phyloP scores from a whole-genome alignment of 2,329 filamentous ascomycete species.

The Cladosporium sp. region DNA sequence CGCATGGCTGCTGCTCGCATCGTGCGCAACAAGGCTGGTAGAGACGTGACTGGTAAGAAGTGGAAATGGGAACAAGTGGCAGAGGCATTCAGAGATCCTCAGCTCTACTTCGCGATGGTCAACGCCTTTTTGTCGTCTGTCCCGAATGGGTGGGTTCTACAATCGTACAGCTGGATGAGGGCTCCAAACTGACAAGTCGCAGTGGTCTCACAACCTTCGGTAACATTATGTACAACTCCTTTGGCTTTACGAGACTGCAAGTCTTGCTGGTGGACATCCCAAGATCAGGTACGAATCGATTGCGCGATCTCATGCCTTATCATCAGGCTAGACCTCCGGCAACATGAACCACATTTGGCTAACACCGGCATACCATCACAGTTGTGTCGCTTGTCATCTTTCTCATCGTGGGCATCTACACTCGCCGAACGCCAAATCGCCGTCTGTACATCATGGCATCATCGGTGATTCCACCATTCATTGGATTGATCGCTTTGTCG shows the following conservation, averaged over 20 bases:
- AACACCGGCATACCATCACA: constrained; percentile 4
- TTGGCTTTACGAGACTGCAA: constrained; percentile 29
- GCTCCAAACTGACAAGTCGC: not conserved
- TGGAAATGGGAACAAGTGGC: constrained; percentile 27
- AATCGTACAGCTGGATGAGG: not conserved
- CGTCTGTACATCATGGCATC: constrained; percentile 34
- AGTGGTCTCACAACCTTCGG: constrained; percentile 25
- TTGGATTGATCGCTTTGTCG: constrained; percentile 33
- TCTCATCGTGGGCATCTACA: constrained; percentile 30
- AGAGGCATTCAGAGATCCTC: constrained; percentile 27
- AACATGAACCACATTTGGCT: not conserved
- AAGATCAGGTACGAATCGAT: constrained; percentile 18
- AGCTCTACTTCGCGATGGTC: constrained; percentile 26
- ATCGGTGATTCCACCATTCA: constrained; percentile 30
- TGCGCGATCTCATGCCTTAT: not conserved
- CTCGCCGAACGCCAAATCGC: constrained; percentile 25
- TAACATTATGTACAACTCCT: constrained; percentile 23
- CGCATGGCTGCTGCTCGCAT: constrained; percentile 27
- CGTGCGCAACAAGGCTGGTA: constrained; percentile 27
- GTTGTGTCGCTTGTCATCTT: constrained; percentile 31
- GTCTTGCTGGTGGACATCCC: constrained; percentile 33
- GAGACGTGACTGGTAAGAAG: constrained; percentile 28
- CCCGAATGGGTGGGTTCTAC: constrained; percentile 21
- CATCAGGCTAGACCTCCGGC: too few relatives aligned
- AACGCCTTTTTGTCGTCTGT: constrained; percentile 27